Percentiles rank a stretch among this genome's conserved stretches.
phyloP scores from a whole-genome alignment of 176 grass and related monocot species.

The barley (Hordeum vulgare) region MorexV3_pseudomolecules_assembly NC_058523.1:55185823-55186322 shows the following conservation, averaged over 20 bases:
- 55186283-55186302: conserved; percentile 29
- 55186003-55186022: neutral
- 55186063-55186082: neutral
- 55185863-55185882: neutral
- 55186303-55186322: neutral
- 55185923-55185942: neutral
- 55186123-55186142: neutral
- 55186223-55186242: conserved; percentile 68
- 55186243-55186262: conserved; percentile 75
- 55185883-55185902: neutral
- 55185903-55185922: neutral
- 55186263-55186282: neutral
- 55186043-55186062: neutral
- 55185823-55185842: neutral
- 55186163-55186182: neutral
- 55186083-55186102: neutral
- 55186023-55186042: neutral
- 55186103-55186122: neutral
- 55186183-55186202: conserved; percentile 45
- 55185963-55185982: neutral
- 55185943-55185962: neutral
- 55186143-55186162: neutral
- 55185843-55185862: neutral
- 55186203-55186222: conserved; percentile 72
- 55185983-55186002: neutral